A percentile compares a stretch with the other conserved stretches of the same genome.
Conservation (phyloP, 2,329 filamentous ascomycete species). For the Arachnopeziza araneosa region DNA sequence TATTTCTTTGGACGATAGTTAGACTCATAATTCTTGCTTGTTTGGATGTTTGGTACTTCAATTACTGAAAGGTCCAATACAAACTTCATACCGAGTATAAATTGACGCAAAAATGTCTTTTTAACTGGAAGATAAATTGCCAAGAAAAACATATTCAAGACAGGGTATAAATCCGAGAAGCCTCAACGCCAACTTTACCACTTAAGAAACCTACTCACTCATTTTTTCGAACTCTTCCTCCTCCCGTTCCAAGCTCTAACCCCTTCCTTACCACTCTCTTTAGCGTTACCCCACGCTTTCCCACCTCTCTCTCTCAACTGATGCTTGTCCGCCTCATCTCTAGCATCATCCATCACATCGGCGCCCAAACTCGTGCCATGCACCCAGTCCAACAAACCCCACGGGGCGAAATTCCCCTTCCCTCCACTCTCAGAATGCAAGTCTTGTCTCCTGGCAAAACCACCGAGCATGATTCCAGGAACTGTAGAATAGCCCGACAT, state of each 20-base stretch:
- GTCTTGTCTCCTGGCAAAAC: constrained; percentile 46
- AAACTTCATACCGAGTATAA: too few species aligned
- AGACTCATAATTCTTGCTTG: too few species aligned
- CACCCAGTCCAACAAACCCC: constrained; percentile 58
- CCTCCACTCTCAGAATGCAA: constrained; percentile 53
- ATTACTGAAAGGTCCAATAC: too few species aligned
- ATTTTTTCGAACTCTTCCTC: constrained; percentile 20
- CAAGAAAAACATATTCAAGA: not conserved
- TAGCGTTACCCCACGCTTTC: constrained; percentile 31
- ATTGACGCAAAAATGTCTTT: too few species aligned
- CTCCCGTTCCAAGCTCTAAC: constrained; percentile 24
- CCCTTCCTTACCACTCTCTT: constrained; percentile 32
- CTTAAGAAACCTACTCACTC: not conserved
- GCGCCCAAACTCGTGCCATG: constrained; percentile 50
- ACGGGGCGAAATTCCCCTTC: constrained; percentile 54
- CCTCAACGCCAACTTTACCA: not conserved
- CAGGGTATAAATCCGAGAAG: not conserved
- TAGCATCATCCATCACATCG: constrained; percentile 48
- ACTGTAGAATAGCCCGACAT: constrained; percentile 62
- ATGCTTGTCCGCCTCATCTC: constrained; percentile 50
- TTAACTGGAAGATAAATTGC: not conserved
- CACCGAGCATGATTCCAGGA: constrained; percentile 45
- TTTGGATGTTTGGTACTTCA: too few species aligned
- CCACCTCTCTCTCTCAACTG: constrained; percentile 39
- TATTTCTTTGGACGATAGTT: not conserved